A percentile compares a stretch with the other conserved stretches of the same genome.
These are phyloP conservation scores for Excoecaria agallocha DNA, from an alignment of 345 rosid species.

Conservation along the genomic window DNA sequence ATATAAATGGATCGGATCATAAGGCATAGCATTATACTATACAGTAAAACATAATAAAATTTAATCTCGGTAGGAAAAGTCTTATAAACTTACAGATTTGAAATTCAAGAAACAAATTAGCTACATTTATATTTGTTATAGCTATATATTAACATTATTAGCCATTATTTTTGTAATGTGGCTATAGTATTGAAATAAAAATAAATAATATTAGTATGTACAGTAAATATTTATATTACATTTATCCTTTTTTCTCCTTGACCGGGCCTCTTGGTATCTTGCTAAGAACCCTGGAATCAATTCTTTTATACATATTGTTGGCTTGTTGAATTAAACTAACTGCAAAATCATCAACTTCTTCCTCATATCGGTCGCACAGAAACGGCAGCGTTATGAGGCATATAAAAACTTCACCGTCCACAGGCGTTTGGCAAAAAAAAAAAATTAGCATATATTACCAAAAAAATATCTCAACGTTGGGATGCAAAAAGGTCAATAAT, in stretches of 20 bases:
- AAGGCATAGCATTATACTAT: no score
- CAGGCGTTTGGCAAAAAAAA: background rate
- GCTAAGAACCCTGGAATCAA: slow-evolving; percentile 59
- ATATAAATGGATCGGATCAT: no score
- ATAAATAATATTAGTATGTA: background rate
- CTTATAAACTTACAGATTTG: no score
- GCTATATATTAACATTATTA: no score
- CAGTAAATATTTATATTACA: no score
- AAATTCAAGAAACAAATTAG: no score
- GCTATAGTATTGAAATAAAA: background rate
- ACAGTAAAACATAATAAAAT: no score
- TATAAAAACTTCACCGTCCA: slow-evolving; percentile 38
- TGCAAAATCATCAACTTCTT: slow-evolving; percentile 53
- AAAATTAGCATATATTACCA: background rate
- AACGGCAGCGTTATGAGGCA: slow-evolving; percentile 62
- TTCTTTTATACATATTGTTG: slow-evolving; percentile 42
- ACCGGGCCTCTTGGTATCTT: slow-evolving; percentile 80
- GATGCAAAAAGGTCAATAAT: background rate
- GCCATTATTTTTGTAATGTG: no score
- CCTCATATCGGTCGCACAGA: slow-evolving; percentile 57
- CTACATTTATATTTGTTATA: no score
- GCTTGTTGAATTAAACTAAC: slow-evolving; percentile 30
- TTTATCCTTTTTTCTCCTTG: slow-evolving; percentile 46
- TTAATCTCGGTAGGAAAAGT: no score
- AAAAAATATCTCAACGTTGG: background rate